Percentiles rank a stretch among this genome's conserved stretches.
phyloP scores from a whole-genome alignment of 805 yeast genomes.

The Candida stauntonica region DNA sequence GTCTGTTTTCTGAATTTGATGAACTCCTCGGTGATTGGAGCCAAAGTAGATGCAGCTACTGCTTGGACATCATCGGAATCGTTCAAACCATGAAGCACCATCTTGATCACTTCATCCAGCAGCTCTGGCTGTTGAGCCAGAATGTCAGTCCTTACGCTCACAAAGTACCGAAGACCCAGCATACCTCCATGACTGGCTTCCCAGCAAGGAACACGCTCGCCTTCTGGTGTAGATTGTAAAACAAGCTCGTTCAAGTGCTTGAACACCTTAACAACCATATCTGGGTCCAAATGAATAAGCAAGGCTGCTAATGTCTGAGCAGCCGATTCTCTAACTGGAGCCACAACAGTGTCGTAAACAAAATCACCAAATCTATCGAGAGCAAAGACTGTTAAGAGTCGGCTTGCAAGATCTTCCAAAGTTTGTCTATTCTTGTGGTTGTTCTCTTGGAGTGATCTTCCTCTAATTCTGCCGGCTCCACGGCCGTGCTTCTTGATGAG shows the following conservation, averaged over 20 bases:
- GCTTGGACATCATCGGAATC: constrained; percentile 91
- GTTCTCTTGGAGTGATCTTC: constrained; percentile 58
- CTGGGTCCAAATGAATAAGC: constrained; percentile 60
- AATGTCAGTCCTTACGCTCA: constrained; percentile 81
- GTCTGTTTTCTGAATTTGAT: constrained; percentile 54
- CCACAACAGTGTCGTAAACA: constrained; percentile 95
- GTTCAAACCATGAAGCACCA: constrained; percentile 84
- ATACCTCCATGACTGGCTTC: constrained; percentile 98
- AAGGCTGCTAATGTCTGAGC: constrained; percentile 93
- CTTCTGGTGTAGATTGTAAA: constrained; percentile 45
- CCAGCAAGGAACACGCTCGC: constrained; percentile 62
- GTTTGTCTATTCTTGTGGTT: constrained; percentile 59
- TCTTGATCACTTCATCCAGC: constrained; percentile 67
- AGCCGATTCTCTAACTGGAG: constrained; percentile 95
- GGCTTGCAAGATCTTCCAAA: constrained; percentile 82
- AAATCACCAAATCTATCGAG: constrained; percentile 95
- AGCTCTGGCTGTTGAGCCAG: constrained; percentile 50
- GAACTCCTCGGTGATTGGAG: constrained; percentile 87
- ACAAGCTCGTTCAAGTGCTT: constrained; percentile 63
- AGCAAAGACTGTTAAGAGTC: constrained; percentile 82
- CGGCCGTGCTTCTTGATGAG: constrained; percentile 75
- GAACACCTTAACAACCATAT: constrained; percentile 58
- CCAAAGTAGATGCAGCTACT: constrained; percentile 87
- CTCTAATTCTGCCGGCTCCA: constrained; percentile 79
- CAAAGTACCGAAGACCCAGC: constrained; percentile 88